Percentiles rank a stretch among this genome's conserved stretches.
phyloP scores from a whole-genome alignment of 202 grass and related monocot genomes.

The Setaria italica region DNA sequence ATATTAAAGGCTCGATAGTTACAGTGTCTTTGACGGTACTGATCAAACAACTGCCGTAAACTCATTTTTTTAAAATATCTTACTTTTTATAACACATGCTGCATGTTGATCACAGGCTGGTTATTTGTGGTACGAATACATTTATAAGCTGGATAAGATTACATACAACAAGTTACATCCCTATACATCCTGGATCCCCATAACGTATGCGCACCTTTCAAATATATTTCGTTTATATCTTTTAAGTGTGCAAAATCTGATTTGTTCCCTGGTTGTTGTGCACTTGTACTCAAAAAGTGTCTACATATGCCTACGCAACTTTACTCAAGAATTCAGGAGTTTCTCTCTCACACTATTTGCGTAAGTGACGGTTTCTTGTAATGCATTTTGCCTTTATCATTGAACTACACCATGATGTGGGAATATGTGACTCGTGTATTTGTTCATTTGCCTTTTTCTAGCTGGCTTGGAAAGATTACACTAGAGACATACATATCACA shows the following conservation, averaged over 20 bases:
- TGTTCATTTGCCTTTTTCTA: slow-evolving; percentile 51
- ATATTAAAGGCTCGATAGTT: slow-evolving; percentile 77
- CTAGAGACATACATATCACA: slow-evolving; percentile 98
- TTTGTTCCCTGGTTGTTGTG: slow-evolving; percentile 39
- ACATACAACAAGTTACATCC: slow-evolving; percentile 98
- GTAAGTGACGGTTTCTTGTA: slow-evolving; percentile 62
- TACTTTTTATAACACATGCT: slow-evolving; percentile 30
- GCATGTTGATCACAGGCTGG: slow-evolving; percentile 69
- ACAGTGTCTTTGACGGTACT: slow-evolving; percentile 76
- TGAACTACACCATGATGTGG: slow-evolving; percentile 22
- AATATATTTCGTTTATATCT: neutral
- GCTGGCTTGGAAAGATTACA: slow-evolving; percentile 98
- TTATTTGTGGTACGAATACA: slow-evolving; percentile 96
- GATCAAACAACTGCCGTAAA: slow-evolving; percentile 44
- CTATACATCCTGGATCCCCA: slow-evolving; percentile 99
- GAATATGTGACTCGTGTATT: slow-evolving; percentile 15
- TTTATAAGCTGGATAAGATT: slow-evolving; percentile 96
- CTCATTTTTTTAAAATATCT: neutral
- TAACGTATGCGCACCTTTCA: slow-evolving; percentile 65
- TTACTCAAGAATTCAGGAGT: slow-evolving; percentile 85
- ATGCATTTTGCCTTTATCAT: slow-evolving; percentile 15
- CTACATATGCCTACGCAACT: slow-evolving; percentile 91
- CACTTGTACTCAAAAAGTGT: slow-evolving; percentile 65
- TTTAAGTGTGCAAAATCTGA: slow-evolving; percentile 44
- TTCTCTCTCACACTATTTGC: slow-evolving; percentile 90